Evolutionary conservation across 805 yeast species (phyloP).

Genomic region (Metschnikowia hibisci): DNA sequence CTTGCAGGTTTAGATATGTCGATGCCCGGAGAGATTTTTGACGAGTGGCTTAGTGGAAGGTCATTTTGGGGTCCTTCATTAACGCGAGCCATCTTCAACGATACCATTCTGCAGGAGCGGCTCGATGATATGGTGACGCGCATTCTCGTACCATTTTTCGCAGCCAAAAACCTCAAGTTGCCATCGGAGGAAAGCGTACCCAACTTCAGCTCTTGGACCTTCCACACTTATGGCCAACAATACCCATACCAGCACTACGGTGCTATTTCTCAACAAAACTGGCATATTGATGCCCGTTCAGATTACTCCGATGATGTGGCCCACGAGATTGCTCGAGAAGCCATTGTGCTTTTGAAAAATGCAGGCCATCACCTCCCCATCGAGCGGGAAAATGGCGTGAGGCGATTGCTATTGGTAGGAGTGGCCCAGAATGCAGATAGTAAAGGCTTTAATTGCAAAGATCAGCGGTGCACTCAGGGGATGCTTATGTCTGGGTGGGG

Average conservation of each 20-base stretch:
- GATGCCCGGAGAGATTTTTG: conserved; percentile 58
- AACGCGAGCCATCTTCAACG: conserved; percentile 52
- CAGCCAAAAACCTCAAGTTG: conserved; percentile 33
- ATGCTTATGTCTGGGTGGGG: conserved; percentile 62
- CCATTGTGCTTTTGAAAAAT: conserved; percentile 53
- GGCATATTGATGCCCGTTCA: conserved; percentile 52
- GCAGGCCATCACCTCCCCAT: conserved; percentile 51
- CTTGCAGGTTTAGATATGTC: conserved; percentile 62
- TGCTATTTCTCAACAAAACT: conserved; percentile 50
- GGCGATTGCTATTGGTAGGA: conserved; percentile 47
- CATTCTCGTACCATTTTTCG: conserved; percentile 54
- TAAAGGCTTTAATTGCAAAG: conserved; percentile 51
- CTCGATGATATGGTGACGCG: conserved; percentile 61
- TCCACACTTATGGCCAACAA: conserved; percentile 50
- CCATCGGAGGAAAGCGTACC: conserved; percentile 44
- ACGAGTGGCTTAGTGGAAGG: conserved; percentile 50
- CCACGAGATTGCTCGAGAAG: conserved; percentile 52
- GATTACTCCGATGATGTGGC: conserved; percentile 47
- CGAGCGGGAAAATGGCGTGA: conserved; percentile 37
- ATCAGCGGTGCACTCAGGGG: conserved; percentile 51
- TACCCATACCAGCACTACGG: conserved; percentile 53
- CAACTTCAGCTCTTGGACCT: conserved; percentile 57
- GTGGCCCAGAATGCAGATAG: conserved; percentile 49
- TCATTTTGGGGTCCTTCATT: conserved; percentile 57
- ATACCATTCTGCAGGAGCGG: conserved; percentile 49